Evolutionary conservation across 257 asterid genomes (phyloP).

Genomic region (Verbascum thapsus): DNA sequence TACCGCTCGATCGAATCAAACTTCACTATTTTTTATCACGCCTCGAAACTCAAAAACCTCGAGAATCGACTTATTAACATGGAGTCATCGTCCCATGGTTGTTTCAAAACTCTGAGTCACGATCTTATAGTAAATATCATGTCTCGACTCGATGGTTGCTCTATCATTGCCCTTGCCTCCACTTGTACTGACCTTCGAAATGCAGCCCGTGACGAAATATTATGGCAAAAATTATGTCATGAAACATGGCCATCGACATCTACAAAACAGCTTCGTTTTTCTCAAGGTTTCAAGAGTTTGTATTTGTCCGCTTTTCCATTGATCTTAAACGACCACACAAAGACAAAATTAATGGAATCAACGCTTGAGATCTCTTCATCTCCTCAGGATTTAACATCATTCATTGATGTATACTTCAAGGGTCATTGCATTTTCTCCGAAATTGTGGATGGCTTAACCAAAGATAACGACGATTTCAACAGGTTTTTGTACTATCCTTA

Average conservation of each 20-base stretch:
- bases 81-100: background rate
- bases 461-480: background rate
- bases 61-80: background rate
- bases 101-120: slow-evolving; percentile 2
- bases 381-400: slow-evolving; percentile 28
- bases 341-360: background rate
- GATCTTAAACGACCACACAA: slow-evolving; percentile 13
- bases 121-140: slow-evolving; percentile 23
- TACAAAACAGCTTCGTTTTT: background rate
- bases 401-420: slow-evolving; percentile 29
- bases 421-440: slow-evolving; percentile 26
- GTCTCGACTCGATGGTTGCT: slow-evolving; percentile 27
- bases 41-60: background rate
- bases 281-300: slow-evolving; percentile 25
- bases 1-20: background rate
- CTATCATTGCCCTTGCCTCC: slow-evolving; percentile 19
- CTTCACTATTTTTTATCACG: too few species aligned
- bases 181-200: slow-evolving; percentile 9
- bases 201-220: slow-evolving; percentile 7
- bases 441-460: slow-evolving; percentile 13
- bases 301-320: slow-evolving; percentile 27
- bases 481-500: slow-evolving; percentile 21
- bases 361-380: background rate
- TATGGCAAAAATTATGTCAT: slow-evolving; percentile 26
- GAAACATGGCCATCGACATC: slow-evolving; percentile 36